phyloP scores from a whole-genome alignment of 208 protist genomes.

The Leishmania amazonensis region DNA sequence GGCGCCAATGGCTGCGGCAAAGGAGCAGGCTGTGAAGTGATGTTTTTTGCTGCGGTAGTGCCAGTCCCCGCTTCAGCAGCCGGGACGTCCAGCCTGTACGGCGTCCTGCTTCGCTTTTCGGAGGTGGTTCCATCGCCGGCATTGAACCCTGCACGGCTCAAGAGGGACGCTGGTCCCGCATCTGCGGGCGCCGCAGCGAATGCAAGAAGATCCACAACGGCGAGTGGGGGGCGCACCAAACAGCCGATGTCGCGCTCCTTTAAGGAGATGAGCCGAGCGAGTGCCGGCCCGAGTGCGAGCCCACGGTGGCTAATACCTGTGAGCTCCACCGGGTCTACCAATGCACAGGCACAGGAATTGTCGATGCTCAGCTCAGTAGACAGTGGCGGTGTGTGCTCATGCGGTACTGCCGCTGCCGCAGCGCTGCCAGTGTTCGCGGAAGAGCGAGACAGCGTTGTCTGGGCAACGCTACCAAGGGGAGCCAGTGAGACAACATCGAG shows the following conservation, averaged over 20 bases:
- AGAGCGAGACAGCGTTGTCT: neutral
- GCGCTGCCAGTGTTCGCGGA: neutral
- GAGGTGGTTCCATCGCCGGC: neutral
- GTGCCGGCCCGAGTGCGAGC: constrained; percentile 49
- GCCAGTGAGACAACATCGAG: constrained; percentile 9
- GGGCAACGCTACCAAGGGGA: neutral
- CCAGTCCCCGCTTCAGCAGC: neutral
- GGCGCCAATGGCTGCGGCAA: neutral
- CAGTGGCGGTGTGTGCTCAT: neutral
- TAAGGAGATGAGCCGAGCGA: constrained; percentile 43
- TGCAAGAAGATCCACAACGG: constrained; percentile 9
- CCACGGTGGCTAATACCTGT: constrained; percentile 52
- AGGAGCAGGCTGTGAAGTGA: neutral
- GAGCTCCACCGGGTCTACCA: constrained; percentile 51
- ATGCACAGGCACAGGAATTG: constrained; percentile 25
- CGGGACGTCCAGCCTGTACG: neutral
- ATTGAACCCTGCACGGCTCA: neutral
- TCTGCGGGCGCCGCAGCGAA: neutral
- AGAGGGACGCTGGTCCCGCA: neutral
- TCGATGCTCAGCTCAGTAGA: neutral
- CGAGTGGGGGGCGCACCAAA: constrained; percentile 27
- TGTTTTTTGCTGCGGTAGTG: neutral
- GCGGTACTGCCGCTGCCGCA: constrained; percentile 3
- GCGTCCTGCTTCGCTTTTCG: neutral
- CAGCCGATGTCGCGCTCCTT: constrained; percentile 18